Evolutionary conservation across 331 rosid species (phyloP).

Genomic region (Telfairia occidentalis): DNA sequence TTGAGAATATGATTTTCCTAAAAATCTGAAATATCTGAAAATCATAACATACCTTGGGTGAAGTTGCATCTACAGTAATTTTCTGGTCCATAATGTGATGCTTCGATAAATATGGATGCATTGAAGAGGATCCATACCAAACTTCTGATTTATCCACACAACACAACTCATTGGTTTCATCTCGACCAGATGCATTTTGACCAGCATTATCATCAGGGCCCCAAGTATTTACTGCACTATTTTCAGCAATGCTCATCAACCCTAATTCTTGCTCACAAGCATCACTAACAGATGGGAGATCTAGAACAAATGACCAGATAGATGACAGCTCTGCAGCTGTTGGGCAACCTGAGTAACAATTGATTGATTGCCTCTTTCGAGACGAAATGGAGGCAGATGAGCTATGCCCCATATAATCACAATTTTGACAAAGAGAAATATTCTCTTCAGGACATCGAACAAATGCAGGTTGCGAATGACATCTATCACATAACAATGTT

Average conservation of each 20-base stretch:
- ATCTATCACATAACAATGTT: conserved; percentile 75
- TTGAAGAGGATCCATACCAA: conserved; percentile 40
- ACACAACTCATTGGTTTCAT: conserved; percentile 25
- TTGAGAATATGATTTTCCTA: neutral
- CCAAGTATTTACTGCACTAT: conserved; percentile 22
- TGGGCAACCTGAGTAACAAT: conserved; percentile 83
- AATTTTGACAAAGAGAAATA: conserved; percentile 80
- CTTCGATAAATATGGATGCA: conserved; percentile 30
- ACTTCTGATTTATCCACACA: conserved; percentile 30
- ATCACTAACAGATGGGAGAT: conserved; percentile 45
- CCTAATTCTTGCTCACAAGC: conserved; percentile 85
- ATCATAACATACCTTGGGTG: conserved; percentile 49
- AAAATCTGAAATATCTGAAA: no score
- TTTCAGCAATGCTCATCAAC: conserved; percentile 79
- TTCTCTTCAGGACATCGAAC: conserved; percentile 77
- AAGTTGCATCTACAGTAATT: conserved; percentile 25
- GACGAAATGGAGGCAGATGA: conserved; percentile 42
- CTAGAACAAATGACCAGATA: conserved; percentile 71
- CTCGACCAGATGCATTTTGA: conserved; percentile 32
- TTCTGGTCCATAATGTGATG: conserved; percentile 29
- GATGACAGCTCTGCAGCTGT: conserved; percentile 82
- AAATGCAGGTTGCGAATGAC: conserved; percentile 64
- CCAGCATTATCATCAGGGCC: conserved; percentile 33
- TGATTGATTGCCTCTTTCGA: conserved; percentile 67
- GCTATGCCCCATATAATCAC: conserved; percentile 79